Evolutionary conservation across 331 rosid genomes (phyloP), one percentile per base, ranked within the genome.

Genomic region (Saraca asoca): DNA sequence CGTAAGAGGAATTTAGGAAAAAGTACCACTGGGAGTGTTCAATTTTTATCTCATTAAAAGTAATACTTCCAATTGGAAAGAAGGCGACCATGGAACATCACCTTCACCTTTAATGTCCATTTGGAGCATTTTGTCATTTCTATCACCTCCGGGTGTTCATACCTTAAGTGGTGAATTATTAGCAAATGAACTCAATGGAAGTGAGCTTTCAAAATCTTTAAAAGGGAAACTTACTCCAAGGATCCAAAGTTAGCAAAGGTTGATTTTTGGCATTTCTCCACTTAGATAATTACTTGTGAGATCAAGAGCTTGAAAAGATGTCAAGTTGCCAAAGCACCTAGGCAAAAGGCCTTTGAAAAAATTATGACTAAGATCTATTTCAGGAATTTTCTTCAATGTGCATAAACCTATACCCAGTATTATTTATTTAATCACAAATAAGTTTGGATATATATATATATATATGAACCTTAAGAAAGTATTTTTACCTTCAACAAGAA

Each of bases 381-480:
- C 60, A 12, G 31, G 38, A 11, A 66, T 3, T 4, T 12, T 35
- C 0, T 35, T 66, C 16, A 12, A 9, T 51, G 18, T 18, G 4
- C 71, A 66, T 9, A 66, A 37, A 7, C 61, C 71, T 66, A n/a
- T 7, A 2, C 9, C 43, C 31, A 24, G n/a, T n/a, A n/a, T n/a
- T n/a, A n/a, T n/a, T n/a, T n/a, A n/a, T n/a, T n/a, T n/a, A n/a
- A n/a, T n/a, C n/a, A n/a, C n/a, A n/a, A n/a, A n/a, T n/a, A n/a
- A n/a, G n/a, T n/a, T n/a, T n/a, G n/a, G n/a, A n/a, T n/a, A n/a
- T n/a, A n/a, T n/a, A 35, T 7, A 35, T 7, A 35, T 4, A 35
- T 35, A 7, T 3, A 35, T 35, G 39, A 35, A 35, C 4, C 39
- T 7, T 35, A 3, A 35, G 39, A 35, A 35, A 35, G 7, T 7